Conservation (phyloP, 495 filamentous ascomycete genomes). For the Talaromyces thailandensis region DNA sequence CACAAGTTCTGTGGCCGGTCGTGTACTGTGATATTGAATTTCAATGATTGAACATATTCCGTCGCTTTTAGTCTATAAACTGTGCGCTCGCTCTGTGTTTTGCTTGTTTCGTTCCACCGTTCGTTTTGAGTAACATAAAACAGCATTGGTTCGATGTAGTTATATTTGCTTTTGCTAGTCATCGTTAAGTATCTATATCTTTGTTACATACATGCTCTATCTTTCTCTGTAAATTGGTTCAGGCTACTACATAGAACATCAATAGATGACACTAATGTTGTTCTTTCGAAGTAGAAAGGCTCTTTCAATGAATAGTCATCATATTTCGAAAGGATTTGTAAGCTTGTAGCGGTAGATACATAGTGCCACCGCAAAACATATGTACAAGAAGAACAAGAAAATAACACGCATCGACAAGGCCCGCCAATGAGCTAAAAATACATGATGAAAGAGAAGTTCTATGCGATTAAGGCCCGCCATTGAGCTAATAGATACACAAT, state of each 20-base stretch:
- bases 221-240: too few relatives aligned
- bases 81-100: not conserved
- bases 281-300: too few relatives aligned
- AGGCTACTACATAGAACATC: not conserved
- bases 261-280: too few relatives aligned
- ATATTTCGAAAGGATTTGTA: too few relatives aligned
- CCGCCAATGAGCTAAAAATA: not conserved
- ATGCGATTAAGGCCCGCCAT: not conserved
- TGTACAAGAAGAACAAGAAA: not conserved
- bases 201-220: not conserved
- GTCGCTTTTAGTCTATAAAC: not conserved
- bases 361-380: too few relatives aligned
- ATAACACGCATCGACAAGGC: not conserved
- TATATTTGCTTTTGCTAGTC: not conserved
- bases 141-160: not conserved
- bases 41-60: not conserved
- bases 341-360: too few relatives aligned
- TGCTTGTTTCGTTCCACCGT: not conserved
- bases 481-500: not conserved
- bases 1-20: conserved; percentile 55
- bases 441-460: not conserved
- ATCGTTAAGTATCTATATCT: not conserved
- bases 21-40: conserved; percentile 43
- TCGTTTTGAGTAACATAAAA: not conserved
- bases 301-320: too few relatives aligned